These are phyloP conservation scores for Diplotaxis tenuifolia DNA, from an alignment of 345 rosid genomes.

Conservation along the genomic window DNA sequence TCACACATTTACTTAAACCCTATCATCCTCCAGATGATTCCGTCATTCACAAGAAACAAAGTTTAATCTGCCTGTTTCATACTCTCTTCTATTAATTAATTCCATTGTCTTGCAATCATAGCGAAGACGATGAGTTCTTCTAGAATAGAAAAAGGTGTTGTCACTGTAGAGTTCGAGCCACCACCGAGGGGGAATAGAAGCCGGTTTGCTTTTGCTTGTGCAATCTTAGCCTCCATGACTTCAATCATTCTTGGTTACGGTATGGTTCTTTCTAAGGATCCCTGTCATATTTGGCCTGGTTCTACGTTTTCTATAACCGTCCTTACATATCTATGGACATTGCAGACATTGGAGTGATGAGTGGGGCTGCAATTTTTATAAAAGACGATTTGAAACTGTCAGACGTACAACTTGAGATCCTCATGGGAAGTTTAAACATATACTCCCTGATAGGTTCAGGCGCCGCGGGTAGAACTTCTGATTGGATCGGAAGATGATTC, in stretches of 20 bases:
- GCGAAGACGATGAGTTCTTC: slow-evolving; percentile 13
- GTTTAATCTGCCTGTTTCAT: too few species aligned
- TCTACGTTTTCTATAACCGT: neutral
- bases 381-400: too few species aligned
- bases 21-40: too few species aligned
- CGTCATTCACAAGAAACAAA: too few species aligned
- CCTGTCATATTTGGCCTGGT: neutral
- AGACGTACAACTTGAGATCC: slow-evolving; percentile 46
- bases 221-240: too few species aligned
- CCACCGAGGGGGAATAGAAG: too few species aligned
- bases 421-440: slow-evolving; percentile 58
- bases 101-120: neutral
- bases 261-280: slow-evolving; percentile 28
- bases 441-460: slow-evolving; percentile 60
- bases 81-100: slow-evolving; percentile 1
- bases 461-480: slow-evolving; percentile 59
- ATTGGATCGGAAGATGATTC: slow-evolving; percentile 60
- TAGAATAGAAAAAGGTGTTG: slow-evolving; percentile 18
- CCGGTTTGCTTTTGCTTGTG: too few species aligned
- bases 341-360: slow-evolving; percentile 40
- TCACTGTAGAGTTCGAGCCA: neutral
- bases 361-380: slow-evolving; percentile 36
- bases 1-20: too few species aligned
- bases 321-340: neutral
- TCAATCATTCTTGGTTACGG: slow-evolving; percentile 75